Conservation (phyloP, 352 stramenopile species). For the Globisporangium irregulare region DNA sequence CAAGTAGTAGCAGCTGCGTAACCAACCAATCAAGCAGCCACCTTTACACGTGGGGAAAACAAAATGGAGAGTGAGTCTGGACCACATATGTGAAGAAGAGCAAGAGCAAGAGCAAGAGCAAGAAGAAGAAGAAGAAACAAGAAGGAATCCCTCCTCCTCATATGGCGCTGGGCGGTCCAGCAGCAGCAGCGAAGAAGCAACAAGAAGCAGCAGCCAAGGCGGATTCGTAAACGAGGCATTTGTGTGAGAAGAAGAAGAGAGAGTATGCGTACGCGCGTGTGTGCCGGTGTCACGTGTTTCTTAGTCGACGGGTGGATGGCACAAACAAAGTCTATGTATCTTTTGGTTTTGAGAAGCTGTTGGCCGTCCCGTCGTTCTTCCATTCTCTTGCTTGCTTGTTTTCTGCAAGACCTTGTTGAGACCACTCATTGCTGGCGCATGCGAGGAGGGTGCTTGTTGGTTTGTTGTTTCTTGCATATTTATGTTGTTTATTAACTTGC, state of each 20-base stretch:
- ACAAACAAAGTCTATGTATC: slow-evolving; percentile 4
- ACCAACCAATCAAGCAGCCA: neutral
- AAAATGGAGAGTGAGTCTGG: neutral
- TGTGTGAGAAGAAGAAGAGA: slow-evolving; percentile 7
- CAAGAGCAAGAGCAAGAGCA: neutral
- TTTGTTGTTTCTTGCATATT: slow-evolving; percentile 2
- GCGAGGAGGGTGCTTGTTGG: too few species aligned
- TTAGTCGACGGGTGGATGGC: neutral
- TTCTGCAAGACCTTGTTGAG: neutral
- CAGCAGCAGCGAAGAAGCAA: slow-evolving; percentile 3
- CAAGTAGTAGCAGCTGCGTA: slow-evolving; percentile 6
- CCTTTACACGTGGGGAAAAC: neutral
- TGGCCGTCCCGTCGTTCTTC: neutral
- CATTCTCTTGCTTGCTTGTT: neutral
- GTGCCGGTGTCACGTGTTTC: neutral
- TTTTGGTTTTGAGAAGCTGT: slow-evolving; percentile 1
- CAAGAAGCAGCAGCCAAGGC: neutral
- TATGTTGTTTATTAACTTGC: neutral
- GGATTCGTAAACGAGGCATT: neutral
- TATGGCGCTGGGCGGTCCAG: neutral
- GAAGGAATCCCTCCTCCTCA: neutral
- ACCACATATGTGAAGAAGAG: neutral
- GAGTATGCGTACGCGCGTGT: neutral
- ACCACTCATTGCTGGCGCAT: neutral
- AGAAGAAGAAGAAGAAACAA: neutral